phyloP scores from a whole-genome alignment of 2,329 filamentous ascomycete genomes.

The Colletotrichum theobromicola region DNA sequence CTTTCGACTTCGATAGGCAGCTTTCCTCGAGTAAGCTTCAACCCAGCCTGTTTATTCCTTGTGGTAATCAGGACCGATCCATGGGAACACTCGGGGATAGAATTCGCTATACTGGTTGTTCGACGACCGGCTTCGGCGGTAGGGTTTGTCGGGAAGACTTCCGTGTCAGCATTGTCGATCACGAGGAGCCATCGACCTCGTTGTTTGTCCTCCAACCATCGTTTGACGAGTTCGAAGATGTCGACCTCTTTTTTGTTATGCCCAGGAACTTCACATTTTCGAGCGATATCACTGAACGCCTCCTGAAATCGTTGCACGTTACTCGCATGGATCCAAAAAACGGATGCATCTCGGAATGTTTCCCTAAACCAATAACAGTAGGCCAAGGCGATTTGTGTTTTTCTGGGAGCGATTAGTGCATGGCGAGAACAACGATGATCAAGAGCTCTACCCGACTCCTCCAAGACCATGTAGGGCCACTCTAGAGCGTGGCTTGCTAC shows the following conservation, averaged over 20 bases:
- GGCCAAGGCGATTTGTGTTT: conserved; percentile 36
- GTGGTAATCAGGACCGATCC: conserved; percentile 38
- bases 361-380: conserved; percentile 30
- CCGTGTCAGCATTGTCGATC: conserved; percentile 23
- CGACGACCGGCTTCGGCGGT: not conserved
- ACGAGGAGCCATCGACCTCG: conserved; percentile 23
- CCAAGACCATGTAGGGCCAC: not conserved
- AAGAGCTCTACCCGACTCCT: not conserved
- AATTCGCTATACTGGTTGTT: conserved; percentile 15
- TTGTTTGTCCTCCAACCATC: conserved; percentile 29
- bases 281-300: conserved; percentile 28
- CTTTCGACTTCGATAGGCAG: conserved; percentile 27
- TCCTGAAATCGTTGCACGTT: conserved; percentile 32
- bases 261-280: conserved; percentile 28
- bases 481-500: not conserved
- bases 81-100: conserved; percentile 33
- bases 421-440: rapidly evolving
- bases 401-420: conserved; percentile 25
- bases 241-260: conserved; percentile 3
- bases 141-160: not conserved
- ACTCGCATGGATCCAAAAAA: conserved; percentile 40
- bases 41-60: conserved; percentile 34
- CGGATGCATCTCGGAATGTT: conserved; percentile 24
- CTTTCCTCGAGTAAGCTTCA: conserved; percentile 26
- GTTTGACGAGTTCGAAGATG: conserved; percentile 28